Base-by-base conservation (phyloP, 495 filamentous ascomycete genomes). In the Hypoxylon cercidicola region DNA sequence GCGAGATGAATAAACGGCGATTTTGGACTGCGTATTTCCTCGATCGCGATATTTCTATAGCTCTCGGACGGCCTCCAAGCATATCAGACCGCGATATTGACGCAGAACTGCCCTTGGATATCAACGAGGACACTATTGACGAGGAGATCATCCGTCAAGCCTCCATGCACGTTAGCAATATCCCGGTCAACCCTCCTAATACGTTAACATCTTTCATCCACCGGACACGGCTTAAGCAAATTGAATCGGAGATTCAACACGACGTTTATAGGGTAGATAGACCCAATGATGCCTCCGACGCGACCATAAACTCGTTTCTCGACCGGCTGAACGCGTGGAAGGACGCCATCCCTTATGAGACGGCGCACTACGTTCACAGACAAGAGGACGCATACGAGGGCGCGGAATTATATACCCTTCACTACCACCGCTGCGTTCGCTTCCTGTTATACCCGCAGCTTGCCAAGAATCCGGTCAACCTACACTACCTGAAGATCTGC, bases 1-100 rank as follows among this genome's bases (percentile, higher is more conserved):
- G 74, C 3, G 80, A 85, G 52, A 81, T 84, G 74, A 73, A 81
- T 32, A 78, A 82, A 15, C 73, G 82, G 11, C 74, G 82, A 3
- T 85, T 85, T 54, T 85, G 82, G 82, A 81, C 81, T 0, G 80
- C 82, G 0, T 85, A 85, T 64, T 84, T 81, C 48, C 71, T 84
- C 10, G 82, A 85, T 55, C 61, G 82, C 39, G 80, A 82, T 5
- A 79, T 84, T 4, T 82, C 81, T 8, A 79, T 84, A 69, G 82
- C 81, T 2, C 72, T 84, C 3, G 83, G 82, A 5, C 81, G 83
- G 0, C 83, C 83, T 0, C 82, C 82, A 50, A 80, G 78, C 32
- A 81, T 85, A 21, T 79, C 81, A 20, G 82, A 85, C 55, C 76
- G 78, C 49, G 78, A 85, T 59, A 85, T 85, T 45, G 82, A 85